Percentiles rank a stretch among this genome's conserved stretches.
These are phyloP conservation scores for Claviceps sorghi DNA, from an alignment of 2,329 filamentous ascomycete genomes.

Conservation along the genomic window DNA sequence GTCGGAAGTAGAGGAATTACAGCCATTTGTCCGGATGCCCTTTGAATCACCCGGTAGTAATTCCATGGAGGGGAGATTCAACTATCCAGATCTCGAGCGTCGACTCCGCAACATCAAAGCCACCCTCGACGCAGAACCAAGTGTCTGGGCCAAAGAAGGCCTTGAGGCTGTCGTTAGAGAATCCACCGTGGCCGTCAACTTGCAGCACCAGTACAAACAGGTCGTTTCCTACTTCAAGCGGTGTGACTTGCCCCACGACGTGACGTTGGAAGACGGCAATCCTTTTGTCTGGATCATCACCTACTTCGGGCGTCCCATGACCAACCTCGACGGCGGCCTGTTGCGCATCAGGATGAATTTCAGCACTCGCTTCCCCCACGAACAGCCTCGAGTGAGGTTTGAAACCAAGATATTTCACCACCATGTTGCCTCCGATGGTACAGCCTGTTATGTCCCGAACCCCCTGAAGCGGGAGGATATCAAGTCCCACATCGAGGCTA, in stretches of 20 bases:
- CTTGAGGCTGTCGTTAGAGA: slow-evolving; percentile 47
- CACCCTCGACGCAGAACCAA: slow-evolving; percentile 56
- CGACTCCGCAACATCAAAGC: slow-evolving; percentile 56
- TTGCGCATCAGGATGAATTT: slow-evolving; percentile 69
- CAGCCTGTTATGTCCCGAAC: slow-evolving; percentile 65
- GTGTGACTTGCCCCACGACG: slow-evolving; percentile 55
- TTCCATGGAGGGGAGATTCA: slow-evolving; percentile 72
- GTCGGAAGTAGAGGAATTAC: slow-evolving; percentile 46
- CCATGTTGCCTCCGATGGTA: slow-evolving; percentile 64
- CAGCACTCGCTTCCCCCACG: slow-evolving; percentile 72
- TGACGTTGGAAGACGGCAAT: slow-evolving; percentile 65
- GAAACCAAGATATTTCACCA: slow-evolving; percentile 79
- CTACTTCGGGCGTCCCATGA: slow-evolving; percentile 85
- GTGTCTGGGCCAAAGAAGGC: slow-evolving; percentile 58
- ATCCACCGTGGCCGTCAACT: slow-evolving; percentile 61
- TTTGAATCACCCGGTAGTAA: slow-evolving; percentile 63
- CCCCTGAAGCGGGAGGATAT: slow-evolving; percentile 54
- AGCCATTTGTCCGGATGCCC: slow-evolving; percentile 64
- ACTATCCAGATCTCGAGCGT: slow-evolving; percentile 59
- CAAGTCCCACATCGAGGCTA: slow-evolving; percentile 67
- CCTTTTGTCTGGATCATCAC: slow-evolving; percentile 82
- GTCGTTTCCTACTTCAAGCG: slow-evolving; percentile 61
- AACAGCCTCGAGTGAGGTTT: slow-evolving; percentile 72
- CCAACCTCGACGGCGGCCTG: slow-evolving; percentile 80
- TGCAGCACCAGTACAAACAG: slow-evolving; percentile 75